Evolutionary conservation across 345 rosid species (phyloP).

Genomic region (Syzygium grande): DNA sequence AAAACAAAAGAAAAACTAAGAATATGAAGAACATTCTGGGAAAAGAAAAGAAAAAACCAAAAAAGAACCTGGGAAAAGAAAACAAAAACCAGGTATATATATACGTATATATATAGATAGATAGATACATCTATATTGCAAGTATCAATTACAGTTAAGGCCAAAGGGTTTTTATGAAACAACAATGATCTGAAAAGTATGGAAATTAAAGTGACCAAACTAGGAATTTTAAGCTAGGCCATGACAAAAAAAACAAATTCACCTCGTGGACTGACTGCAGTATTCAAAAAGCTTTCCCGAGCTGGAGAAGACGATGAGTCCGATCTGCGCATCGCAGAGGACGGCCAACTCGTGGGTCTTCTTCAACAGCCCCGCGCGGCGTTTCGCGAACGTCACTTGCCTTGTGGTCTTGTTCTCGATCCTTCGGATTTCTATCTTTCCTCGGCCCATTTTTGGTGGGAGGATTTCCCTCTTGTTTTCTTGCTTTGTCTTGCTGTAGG

Average conservation of each 20-base stretch:
- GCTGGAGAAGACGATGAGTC: conserved; percentile 38
- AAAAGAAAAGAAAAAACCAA: not conserved
- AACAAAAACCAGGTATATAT: not conserved
- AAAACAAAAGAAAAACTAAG: not conserved
- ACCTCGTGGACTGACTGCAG: conserved; percentile 23
- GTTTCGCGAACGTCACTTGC: conserved; percentile 38
- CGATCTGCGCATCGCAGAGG: conserved; percentile 44
- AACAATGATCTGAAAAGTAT: not conserved
- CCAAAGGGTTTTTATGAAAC: not conserved
- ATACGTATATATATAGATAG: not conserved
- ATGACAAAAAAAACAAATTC: not conserved
- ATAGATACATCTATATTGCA: not conserved
- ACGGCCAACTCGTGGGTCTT: conserved; percentile 38
- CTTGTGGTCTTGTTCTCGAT: conserved; percentile 34
- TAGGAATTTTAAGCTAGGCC: not conserved
- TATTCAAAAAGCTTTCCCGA: conserved; percentile 29
- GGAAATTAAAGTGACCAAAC: not conserved
- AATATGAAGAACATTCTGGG: not conserved
- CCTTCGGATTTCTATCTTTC: conserved; percentile 32
- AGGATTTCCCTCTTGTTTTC: not conserved
- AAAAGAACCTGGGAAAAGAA: not conserved
- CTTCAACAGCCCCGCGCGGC: conserved; percentile 40
- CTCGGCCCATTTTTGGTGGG: conserved; percentile 27
- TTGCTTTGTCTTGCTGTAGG: not conserved
- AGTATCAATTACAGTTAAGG: not conserved